Conservation (phyloP, 768 basidiomycete genomes). For the Fomitopsis pulvina region DNA sequence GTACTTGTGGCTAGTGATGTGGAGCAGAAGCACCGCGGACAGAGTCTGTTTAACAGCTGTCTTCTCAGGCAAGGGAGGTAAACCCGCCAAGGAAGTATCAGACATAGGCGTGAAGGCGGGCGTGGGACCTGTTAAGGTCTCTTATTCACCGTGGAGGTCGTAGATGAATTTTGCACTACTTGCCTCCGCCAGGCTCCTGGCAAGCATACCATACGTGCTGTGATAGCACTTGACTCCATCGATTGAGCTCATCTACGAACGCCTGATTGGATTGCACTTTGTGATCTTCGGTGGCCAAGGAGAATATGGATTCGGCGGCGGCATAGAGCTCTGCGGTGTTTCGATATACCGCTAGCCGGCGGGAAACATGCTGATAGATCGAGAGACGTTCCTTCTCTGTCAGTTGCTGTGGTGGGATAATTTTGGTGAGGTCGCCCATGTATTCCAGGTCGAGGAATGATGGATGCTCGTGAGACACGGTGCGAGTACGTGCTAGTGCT, state of each 20-base stretch:
- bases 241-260: slow-evolving; percentile 32
- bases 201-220: slow-evolving; percentile 40
- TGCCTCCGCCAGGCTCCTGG: slow-evolving; percentile 34
- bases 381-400: slow-evolving; percentile 25
- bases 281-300: slow-evolving; percentile 14
- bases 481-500: too few relatives aligned
- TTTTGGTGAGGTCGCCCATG: slow-evolving; percentile 20
- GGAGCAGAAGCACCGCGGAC: slow-evolving; percentile 44
- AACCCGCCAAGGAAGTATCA: slow-evolving; percentile 39
- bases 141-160: slow-evolving; percentile 2
- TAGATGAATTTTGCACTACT: not conserved
- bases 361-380: slow-evolving; percentile 38
- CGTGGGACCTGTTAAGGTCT: slow-evolving; percentile 31
- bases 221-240: slow-evolving; percentile 39
- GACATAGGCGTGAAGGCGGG: slow-evolving; percentile 35
- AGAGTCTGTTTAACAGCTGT: slow-evolving; percentile 36
- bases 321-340: slow-evolving; percentile 38
- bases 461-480: too few relatives aligned
- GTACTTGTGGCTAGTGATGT: slow-evolving; percentile 39
- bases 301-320: slow-evolving; percentile 26
- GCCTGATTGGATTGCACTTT: slow-evolving; percentile 15
- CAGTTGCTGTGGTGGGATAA: slow-evolving; percentile 35
- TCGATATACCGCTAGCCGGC: slow-evolving; percentile 38
- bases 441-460: too few relatives aligned
- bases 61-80: slow-evolving; percentile 32